Conservation (phyloP, 1,139 yeast genomes). For the Petasospora rhodanensis region DNA sequence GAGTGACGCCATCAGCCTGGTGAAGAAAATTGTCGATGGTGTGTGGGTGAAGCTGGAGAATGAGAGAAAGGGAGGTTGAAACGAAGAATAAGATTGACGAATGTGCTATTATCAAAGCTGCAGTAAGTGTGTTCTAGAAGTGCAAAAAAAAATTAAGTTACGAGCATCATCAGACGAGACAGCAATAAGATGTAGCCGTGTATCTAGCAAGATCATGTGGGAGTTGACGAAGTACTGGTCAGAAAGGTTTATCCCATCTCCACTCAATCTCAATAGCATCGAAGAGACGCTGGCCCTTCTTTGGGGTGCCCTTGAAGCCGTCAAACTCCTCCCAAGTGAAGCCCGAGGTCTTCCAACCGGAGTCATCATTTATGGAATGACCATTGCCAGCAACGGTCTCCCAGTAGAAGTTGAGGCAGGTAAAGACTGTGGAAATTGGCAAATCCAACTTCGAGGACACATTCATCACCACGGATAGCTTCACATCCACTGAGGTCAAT, state of each 20-base stretch:
- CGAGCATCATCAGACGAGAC: too few species aligned
- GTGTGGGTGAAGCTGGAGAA: constrained; percentile 50
- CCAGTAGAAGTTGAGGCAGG: constrained; percentile 36
- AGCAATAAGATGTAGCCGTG: too few species aligned
- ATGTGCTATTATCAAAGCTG: too few species aligned
- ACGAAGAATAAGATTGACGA: too few species aligned
- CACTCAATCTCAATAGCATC: constrained; percentile 29
- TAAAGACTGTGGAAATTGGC: constrained; percentile 15
- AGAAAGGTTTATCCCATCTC: background rate
- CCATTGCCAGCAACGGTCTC: too few species aligned
- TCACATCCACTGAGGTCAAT: too few species aligned
- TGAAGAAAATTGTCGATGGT: constrained; percentile 51
- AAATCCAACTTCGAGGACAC: background rate
- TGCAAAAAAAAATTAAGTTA: too few species aligned
- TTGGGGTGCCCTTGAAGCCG: constrained; percentile 60
- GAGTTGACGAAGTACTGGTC: too few species aligned
- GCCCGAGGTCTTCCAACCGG: too few species aligned
- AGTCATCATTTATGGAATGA: too few species aligned
- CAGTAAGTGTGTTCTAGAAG: too few species aligned
- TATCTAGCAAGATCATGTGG: too few species aligned
- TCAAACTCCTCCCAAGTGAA: constrained; percentile 60
- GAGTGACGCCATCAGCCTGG: constrained; percentile 40
- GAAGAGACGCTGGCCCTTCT: constrained; percentile 51
- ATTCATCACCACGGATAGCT: background rate
- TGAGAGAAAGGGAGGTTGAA: constrained; percentile 58